These are phyloP conservation scores for Daldinia concentrica DNA, from an alignment of 495 filamentous ascomycete genomes.

Conservation along the genomic window DNA sequence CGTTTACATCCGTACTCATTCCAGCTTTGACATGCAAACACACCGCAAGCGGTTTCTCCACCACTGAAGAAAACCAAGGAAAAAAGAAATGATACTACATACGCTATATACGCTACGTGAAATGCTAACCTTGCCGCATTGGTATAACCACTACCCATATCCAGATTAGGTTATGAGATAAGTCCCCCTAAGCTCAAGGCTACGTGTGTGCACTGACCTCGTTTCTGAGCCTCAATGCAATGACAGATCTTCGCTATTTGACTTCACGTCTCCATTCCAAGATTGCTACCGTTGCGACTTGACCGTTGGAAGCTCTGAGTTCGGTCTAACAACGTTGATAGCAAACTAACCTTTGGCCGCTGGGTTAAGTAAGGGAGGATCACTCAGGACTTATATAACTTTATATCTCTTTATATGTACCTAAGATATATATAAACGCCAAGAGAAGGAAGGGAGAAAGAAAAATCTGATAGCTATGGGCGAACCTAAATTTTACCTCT, in stretches of 20 bases:
- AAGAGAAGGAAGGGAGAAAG: not conserved
- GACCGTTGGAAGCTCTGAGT: not conserved
- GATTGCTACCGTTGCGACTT: not conserved
- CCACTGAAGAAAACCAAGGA: not conserved
- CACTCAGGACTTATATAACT: not conserved
- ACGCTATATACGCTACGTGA: conserved; percentile 2
- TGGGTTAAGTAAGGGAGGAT: not conserved
- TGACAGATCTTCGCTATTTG: not conserved
- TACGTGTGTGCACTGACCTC: not conserved
- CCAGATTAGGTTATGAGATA: not conserved
- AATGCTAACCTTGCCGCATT: not conserved
- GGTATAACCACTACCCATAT: not conserved
- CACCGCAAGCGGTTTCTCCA: not conserved
- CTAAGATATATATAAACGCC: not conserved
- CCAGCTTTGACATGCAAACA: not conserved
- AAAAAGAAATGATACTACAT: not conserved
- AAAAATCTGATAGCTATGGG: not conserved
- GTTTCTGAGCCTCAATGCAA: not conserved
- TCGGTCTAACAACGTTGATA: not conserved
- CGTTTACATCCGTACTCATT: not conserved
- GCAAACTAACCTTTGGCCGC: not conserved
- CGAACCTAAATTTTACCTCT: conserved; percentile 48
- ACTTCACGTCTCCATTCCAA: not conserved
- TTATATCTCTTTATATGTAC: not conserved
- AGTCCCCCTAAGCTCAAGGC: not conserved